Conservation (phyloP, 2,329 filamentous ascomycete species). For the Sphaerulina musiva region DNA sequence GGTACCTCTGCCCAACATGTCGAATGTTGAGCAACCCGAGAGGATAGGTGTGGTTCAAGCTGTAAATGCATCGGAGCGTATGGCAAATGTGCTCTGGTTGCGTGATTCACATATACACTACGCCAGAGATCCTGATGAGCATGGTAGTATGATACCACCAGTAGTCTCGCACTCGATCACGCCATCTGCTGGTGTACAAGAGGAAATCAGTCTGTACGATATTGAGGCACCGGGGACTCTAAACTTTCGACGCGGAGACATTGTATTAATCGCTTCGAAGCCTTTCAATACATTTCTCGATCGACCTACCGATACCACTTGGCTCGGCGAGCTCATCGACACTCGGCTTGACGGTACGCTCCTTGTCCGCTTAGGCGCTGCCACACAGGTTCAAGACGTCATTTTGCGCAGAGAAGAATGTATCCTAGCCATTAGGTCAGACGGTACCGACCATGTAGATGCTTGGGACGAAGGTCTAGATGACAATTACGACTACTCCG, state of each 20-base stretch:
- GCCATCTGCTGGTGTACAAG: slow-evolving; percentile 23
- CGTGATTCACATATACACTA: slow-evolving; percentile 51
- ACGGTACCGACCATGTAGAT: slow-evolving; percentile 25
- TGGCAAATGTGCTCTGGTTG: slow-evolving; percentile 52
- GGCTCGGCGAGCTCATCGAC: slow-evolving; percentile 54
- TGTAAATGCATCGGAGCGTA: slow-evolving; percentile 50
- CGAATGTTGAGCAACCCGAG: slow-evolving; percentile 32
- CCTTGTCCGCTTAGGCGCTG: slow-evolving; percentile 49
- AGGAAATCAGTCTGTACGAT: slow-evolving; percentile 55
- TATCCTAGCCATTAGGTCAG: slow-evolving; percentile 42
- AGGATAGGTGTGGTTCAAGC: slow-evolving; percentile 53
- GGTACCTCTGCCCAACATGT: slow-evolving; percentile 13
- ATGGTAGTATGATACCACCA: slow-evolving; percentile 34
- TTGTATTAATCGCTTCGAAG: slow-evolving; percentile 41
- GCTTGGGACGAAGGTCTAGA: slow-evolving; percentile 35
- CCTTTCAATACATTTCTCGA: slow-evolving; percentile 1
- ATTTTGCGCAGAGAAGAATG: slow-evolving; percentile 45
- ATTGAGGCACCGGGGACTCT: slow-evolving; percentile 47
- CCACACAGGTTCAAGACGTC: slow-evolving; percentile 46
- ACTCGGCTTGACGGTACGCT: slow-evolving; percentile 48
- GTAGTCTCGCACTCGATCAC: slow-evolving; percentile 21
- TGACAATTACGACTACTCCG: slow-evolving; percentile 15
- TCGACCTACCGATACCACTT: slow-evolving; percentile 34
- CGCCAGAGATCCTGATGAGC: slow-evolving; percentile 44
- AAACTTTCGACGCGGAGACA: slow-evolving; percentile 46